phyloP scores from a whole-genome alignment of 345 rosid genomes.

The Bruguiera gymnorhiza region DNA sequence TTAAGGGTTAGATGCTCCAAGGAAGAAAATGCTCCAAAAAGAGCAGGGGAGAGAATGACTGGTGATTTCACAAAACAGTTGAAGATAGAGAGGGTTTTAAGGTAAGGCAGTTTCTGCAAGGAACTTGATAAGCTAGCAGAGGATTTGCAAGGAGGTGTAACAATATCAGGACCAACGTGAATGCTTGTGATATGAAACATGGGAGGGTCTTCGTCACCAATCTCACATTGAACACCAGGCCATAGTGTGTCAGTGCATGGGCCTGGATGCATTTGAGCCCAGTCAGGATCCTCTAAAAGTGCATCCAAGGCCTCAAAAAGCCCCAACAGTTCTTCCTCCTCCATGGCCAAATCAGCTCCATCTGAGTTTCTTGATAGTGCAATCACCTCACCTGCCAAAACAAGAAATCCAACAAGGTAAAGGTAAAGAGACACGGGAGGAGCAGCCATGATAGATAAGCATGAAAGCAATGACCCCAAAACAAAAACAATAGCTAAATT shows the following conservation, averaged over 20 bases:
- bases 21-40: constrained; percentile 31
- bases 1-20: constrained; percentile 38
- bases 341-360: constrained; percentile 24
- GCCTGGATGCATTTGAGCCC: constrained; percentile 36
- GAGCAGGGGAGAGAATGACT: constrained; percentile 24
- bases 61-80: constrained; percentile 37
- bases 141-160: constrained; percentile 37
- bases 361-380: constrained; percentile 12
- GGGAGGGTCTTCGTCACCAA: constrained; percentile 25
- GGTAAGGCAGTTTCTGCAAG: constrained; percentile 37
- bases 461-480: neutral
- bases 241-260: constrained; percentile 56
- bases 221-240: constrained; percentile 50
- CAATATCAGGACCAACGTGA: constrained; percentile 44
- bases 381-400: constrained; percentile 24
- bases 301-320: constrained; percentile 37
- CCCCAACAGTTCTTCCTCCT: constrained; percentile 34
- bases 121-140: constrained; percentile 38
- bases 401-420: constrained; percentile 27
- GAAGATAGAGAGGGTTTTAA: constrained; percentile 40
- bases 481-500: neutral
- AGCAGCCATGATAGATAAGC: constrained; percentile 11
- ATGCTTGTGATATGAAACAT: constrained; percentile 40
- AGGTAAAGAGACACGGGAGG: constrained; percentile 18
- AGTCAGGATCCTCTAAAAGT: constrained; percentile 37